These are phyloP conservation scores for Suhomyces wounanorum DNA, from an alignment of 1,139 yeast species.

Conservation along the genomic window DNA sequence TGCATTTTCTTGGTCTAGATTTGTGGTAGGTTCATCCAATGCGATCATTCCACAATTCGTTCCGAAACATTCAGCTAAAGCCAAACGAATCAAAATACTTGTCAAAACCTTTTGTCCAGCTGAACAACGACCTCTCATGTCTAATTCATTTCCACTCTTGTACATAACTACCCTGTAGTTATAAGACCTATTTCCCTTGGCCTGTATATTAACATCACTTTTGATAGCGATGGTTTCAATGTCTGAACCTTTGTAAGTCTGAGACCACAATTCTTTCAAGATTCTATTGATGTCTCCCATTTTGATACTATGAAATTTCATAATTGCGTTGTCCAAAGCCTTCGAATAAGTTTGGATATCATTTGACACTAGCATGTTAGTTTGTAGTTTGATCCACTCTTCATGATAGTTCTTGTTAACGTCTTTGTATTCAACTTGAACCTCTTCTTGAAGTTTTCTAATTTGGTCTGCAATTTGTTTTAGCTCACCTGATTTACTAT, in stretches of 20 bases:
- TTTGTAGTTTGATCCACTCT: slow-evolving; percentile 77
- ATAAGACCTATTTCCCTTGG: slow-evolving; percentile 69
- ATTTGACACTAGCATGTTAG: slow-evolving; percentile 76
- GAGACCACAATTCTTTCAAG: slow-evolving; percentile 89
- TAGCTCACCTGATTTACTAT: slow-evolving; percentile 82
- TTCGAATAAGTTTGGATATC: slow-evolving; percentile 82
- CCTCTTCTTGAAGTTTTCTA: slow-evolving; percentile 53
- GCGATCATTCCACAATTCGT: slow-evolving; percentile 94
- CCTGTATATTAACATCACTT: slow-evolving; percentile 68
- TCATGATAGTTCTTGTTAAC: slow-evolving; percentile 64
- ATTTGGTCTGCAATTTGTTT: slow-evolving; percentile 81
- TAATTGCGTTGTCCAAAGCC: slow-evolving; percentile 89
- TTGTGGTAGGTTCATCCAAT: slow-evolving; percentile 96
- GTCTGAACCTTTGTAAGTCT: slow-evolving; percentile 93
- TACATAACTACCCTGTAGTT: slow-evolving; percentile 95
- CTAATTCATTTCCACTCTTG: slow-evolving; percentile 87
- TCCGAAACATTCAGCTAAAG: slow-evolving; percentile 95
- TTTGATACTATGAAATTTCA: slow-evolving; percentile 87
- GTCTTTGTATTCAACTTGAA: slow-evolving; percentile 68
- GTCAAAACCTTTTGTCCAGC: slow-evolving; percentile 98
- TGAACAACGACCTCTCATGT: slow-evolving; percentile 97
- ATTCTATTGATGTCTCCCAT: slow-evolving; percentile 92
- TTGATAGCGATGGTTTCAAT: slow-evolving; percentile 87
- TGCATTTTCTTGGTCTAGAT: slow-evolving; percentile 85
- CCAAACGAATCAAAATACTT: slow-evolving; percentile 85